phyloP scores from a whole-genome alignment of 108 stramenopile genomes.

The Seminavis robusta region DNA sequence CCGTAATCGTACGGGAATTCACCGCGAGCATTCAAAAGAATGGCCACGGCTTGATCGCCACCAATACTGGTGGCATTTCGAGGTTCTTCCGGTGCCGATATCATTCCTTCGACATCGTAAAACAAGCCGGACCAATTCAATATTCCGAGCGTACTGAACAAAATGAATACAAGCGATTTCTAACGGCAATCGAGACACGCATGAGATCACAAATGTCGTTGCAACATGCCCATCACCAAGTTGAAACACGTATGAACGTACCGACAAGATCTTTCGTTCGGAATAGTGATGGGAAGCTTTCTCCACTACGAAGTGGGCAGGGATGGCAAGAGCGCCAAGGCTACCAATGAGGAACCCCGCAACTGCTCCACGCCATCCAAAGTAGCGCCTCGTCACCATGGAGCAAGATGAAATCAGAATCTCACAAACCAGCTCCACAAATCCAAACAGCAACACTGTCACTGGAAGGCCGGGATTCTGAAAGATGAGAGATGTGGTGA shows the following conservation, averaged over 20 bases:
- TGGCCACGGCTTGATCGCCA: conserved; percentile 1
- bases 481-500: conserved; percentile 28
- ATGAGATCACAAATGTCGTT: background rate
- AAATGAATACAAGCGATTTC: conserved; percentile 37
- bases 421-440: conserved; percentile 59
- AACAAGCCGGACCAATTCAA: conserved; percentile 38
- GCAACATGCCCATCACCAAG: background rate
- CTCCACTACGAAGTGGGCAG: conserved; percentile 71
- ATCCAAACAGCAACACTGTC: conserved; percentile 61
- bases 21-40: conserved; percentile 3
- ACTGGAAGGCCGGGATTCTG: conserved; percentile 51
- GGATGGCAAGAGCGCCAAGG: conserved; percentile 59
- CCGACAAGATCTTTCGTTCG: conserved; percentile 51
- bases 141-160: conserved; percentile 39
- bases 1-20: conserved; percentile 54
- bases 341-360: conserved; percentile 63
- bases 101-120: conserved; percentile 16
- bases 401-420: conserved; percentile 68
- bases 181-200: conserved; percentile 7
- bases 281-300: conserved; percentile 42
- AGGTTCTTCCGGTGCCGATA: background rate
- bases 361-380: conserved; percentile 47
- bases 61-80: conserved; percentile 9
- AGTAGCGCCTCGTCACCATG: conserved; percentile 62
- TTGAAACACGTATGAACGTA: conserved; percentile 5